Conservation (phyloP, 306 rosid species). For the Prunus persica region DNA sequence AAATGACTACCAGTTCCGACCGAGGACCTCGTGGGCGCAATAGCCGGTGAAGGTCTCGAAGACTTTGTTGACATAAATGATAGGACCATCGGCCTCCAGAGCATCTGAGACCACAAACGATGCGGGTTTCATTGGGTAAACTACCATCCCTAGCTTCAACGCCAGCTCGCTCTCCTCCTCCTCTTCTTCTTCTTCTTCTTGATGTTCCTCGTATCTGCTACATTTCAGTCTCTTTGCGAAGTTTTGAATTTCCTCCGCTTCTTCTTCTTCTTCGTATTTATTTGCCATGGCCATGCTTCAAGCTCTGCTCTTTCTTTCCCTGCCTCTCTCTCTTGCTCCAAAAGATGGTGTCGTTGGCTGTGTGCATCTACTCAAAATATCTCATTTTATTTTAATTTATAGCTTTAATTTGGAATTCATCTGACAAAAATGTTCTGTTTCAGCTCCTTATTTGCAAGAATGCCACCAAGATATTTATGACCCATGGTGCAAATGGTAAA, state of each 20-base stretch:
- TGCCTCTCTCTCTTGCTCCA: neutral
- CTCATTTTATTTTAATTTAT: neutral
- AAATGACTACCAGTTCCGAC: slow-evolving; percentile 72
- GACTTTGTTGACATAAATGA: slow-evolving; percentile 89
- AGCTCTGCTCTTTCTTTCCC: neutral
- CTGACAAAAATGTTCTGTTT: neutral
- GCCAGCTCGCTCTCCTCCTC: slow-evolving; percentile 49
- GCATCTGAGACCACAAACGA: slow-evolving; percentile 94
- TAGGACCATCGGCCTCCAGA: slow-evolving; percentile 80
- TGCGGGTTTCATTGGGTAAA: slow-evolving; percentile 67
- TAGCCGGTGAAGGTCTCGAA: slow-evolving; percentile 87
- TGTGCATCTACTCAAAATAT: neutral
- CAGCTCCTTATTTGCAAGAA: neutral
- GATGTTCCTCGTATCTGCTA: slow-evolving; percentile 20
- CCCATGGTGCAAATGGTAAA: neutral
- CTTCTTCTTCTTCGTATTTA: slow-evolving; percentile 26
- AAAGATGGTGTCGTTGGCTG: neutral
- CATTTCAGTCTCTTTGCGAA: slow-evolving; percentile 80
- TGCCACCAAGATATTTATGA: neutral
- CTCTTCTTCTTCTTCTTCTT: slow-evolving; percentile 16
- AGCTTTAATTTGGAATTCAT: neutral
- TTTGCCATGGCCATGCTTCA: slow-evolving; percentile 56
- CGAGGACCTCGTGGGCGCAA: slow-evolving; percentile 89
- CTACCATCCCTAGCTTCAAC: slow-evolving; percentile 38
- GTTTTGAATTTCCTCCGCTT: slow-evolving; percentile 36